phyloP scores from a whole-genome alignment of 768 basidiomycete species.

The Collybiopsis confluens region DNA sequence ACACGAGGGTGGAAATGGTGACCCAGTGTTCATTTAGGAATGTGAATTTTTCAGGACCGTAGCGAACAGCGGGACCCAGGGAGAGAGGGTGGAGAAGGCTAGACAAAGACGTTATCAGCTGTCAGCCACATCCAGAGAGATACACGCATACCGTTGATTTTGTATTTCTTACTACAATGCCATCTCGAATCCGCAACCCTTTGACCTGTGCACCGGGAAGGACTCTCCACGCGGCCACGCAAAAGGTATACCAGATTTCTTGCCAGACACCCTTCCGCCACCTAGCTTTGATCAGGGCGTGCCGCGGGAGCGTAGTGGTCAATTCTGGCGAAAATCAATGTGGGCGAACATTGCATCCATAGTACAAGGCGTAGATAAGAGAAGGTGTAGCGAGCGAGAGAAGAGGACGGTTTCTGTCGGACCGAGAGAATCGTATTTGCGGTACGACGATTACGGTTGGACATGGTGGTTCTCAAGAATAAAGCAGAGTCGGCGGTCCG shows the following conservation, averaged over 20 bases:
- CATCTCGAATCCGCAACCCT: too few relatives aligned
- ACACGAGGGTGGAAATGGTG: too few relatives aligned
- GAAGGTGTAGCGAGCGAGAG: constrained; percentile 65
- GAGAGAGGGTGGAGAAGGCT: too few relatives aligned
- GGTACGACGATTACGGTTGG: constrained; percentile 61
- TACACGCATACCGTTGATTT: constrained; percentile 86
- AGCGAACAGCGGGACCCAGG: too few relatives aligned
- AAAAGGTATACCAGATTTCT: constrained; percentile 87
- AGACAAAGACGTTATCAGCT: too few relatives aligned
- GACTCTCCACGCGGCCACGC: constrained; percentile 73
- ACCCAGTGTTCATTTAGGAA: too few relatives aligned
- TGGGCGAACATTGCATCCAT: constrained; percentile 64
- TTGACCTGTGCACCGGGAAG: constrained; percentile 72
- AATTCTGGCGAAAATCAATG: constrained; percentile 17
- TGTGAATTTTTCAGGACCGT: too few relatives aligned
- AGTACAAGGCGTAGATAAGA: constrained; percentile 71
- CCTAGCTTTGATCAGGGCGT: constrained; percentile 39
- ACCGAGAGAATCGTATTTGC: constrained; percentile 79
- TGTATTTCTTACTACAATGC: constrained; percentile 71
- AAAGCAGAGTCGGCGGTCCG: too few relatives aligned
- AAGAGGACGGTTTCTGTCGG: constrained; percentile 74
- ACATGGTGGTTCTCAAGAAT: background rate
- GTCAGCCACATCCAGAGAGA: too few relatives aligned
- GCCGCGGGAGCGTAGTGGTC: constrained; percentile 31
- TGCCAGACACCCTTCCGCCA: constrained; percentile 79